These are phyloP conservation scores for Mercurialis annua DNA, from an alignment of 345 rosid genomes.

Conservation along the genomic window DNA sequence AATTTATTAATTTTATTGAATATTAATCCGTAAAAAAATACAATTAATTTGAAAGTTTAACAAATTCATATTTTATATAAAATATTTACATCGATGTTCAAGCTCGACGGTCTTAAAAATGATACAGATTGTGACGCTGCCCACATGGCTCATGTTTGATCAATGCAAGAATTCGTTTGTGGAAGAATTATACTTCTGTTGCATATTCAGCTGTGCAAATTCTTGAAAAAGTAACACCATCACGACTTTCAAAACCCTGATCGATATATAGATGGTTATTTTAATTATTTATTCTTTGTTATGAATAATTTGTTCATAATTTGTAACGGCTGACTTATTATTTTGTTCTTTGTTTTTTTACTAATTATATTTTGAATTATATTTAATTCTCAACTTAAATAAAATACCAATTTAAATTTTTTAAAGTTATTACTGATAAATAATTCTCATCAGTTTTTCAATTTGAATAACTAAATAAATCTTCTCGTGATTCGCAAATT, in stretches of 20 bases:
- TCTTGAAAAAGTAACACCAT: not conserved
- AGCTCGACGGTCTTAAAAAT: conserved; percentile 2
- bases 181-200: conserved; percentile 7
- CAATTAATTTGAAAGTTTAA: too few species aligned
- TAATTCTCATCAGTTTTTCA: too few species aligned
- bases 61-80: too few species aligned
- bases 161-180: not conserved
- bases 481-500: too few species aligned
- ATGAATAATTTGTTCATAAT: not conserved
- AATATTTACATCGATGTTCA: not conserved
- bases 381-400: too few species aligned
- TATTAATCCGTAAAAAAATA: too few species aligned
- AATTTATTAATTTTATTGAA: too few species aligned
- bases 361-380: too few species aligned
- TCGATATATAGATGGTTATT: too few species aligned
- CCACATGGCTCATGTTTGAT: not conserved
- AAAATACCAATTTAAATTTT: too few species aligned
- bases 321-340: not conserved
- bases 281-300: not conserved
- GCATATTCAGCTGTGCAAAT: not conserved
- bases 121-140: conserved; percentile 7
- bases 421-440: too few species aligned
- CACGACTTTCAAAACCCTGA: not conserved
- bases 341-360: not conserved
- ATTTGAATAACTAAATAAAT: too few species aligned